phyloP scores from a whole-genome alignment of 371 early-diverging fungal genomes.

The Mucor piriformis region DNA sequence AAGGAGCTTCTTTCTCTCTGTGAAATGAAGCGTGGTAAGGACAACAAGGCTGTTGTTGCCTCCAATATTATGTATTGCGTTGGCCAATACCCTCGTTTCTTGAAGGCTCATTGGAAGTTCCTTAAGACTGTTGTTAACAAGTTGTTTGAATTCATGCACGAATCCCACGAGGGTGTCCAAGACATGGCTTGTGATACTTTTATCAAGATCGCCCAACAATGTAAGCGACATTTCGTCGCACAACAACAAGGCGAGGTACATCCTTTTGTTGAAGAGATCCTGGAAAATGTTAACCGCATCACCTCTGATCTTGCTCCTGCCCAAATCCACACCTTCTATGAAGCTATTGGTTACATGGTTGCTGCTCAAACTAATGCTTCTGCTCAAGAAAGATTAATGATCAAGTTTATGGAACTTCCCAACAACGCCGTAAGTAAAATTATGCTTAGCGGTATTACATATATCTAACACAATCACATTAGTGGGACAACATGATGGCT shows the following conservation, averaged over 20 bases:
- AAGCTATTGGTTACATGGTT: conserved; percentile 96
- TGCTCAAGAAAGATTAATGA: conserved; percentile 80
- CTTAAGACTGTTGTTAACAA: conserved; percentile 99
- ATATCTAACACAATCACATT: background rate
- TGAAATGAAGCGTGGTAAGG: conserved; percentile 96
- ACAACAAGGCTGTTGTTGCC: conserved; percentile 99
- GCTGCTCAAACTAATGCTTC: conserved; percentile 78
- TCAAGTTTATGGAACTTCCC: conserved; percentile 85
- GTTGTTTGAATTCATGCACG: conserved; percentile 99
- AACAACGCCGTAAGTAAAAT: conserved; percentile 71
- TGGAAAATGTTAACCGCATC: conserved; percentile 74
- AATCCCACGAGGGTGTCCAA: conserved; percentile 99
- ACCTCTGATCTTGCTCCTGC: conserved; percentile 88
- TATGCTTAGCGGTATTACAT: background rate
- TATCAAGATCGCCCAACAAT: conserved; percentile 97
- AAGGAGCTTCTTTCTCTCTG: conserved; percentile 94
- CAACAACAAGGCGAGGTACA: conserved; percentile 84
- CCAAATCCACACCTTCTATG: conserved; percentile 96
- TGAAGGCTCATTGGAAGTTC: conserved; percentile 99
- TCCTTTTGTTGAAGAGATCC: conserved; percentile 95
- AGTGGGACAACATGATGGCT: conserved; percentile 83
- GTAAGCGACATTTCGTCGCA: conserved; percentile 91
- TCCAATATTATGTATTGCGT: conserved; percentile 99
- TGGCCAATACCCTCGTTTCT: conserved; percentile 98
- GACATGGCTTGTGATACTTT: conserved; percentile 99